These are phyloP conservation scores for Fraxinus anomala DNA, from an alignment of 257 asterid genomes.

Conservation along the genomic window DNA sequence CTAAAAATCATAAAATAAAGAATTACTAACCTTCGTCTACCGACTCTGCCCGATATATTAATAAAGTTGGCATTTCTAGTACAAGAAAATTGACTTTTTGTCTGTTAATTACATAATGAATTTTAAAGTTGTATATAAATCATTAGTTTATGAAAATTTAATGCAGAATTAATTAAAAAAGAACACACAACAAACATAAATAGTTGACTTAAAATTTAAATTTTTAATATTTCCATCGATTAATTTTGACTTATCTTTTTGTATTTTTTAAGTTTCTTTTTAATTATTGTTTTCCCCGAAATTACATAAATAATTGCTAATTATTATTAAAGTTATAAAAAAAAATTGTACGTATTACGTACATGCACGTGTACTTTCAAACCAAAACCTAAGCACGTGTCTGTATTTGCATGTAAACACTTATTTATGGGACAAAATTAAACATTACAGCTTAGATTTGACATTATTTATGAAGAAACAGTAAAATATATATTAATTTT, in stretches of 20 bases:
- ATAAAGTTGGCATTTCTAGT: neutral
- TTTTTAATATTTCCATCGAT: constrained; percentile 18
- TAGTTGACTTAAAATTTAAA: constrained; percentile 16
- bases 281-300: neutral
- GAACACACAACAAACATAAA: neutral
- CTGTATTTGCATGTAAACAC: constrained; percentile 23
- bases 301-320: neutral
- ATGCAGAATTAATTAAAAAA: neutral
- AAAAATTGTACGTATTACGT: constrained; percentile 39
- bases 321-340: neutral
- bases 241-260: constrained; percentile 25
- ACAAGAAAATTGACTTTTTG: neutral
- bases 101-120: neutral
- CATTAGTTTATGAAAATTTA: neutral
- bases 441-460: neutral
- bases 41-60: neutral
- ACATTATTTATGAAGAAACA: neutral
- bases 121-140: neutral
- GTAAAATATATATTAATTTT: neutral
- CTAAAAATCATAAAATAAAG: neutral
- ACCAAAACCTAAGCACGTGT: constrained; percentile 36
- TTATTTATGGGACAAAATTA: neutral
- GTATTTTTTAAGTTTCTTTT: neutral
- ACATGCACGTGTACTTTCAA: constrained; percentile 42
- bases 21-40: no score